A percentile compares a stretch with the other conserved stretches of the same genome.
phyloP scores from a whole-genome alignment of 2,329 filamentous ascomycete genomes.

The Cercospora berteroae region DNA sequence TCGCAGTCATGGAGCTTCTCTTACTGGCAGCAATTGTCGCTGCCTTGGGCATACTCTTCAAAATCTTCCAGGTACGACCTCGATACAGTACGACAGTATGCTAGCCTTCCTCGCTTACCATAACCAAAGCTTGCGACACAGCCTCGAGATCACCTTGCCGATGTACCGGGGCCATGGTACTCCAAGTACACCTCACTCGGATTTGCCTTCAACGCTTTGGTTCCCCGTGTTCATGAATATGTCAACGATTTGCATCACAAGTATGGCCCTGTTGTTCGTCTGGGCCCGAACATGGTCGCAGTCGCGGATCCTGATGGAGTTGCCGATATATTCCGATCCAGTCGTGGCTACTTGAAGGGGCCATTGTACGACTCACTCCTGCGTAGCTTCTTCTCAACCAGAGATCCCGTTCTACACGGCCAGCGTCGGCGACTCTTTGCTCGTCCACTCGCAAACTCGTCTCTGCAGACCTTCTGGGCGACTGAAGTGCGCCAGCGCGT shows the following conservation, averaged over 20 bases:
- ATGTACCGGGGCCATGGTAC: constrained; percentile 25
- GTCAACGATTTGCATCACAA: constrained; percentile 40
- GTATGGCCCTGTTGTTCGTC: constrained; percentile 33
- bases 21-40: constrained; percentile 7
- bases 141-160: constrained; percentile 13
- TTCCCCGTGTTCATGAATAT: constrained; percentile 31
- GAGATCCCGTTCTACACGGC: constrained; percentile 38
- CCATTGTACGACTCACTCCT: constrained; percentile 29
- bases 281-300: constrained; percentile 31
- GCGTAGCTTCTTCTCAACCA: constrained; percentile 37
- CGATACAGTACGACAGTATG: neutral
- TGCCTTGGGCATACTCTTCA: constrained; percentile 5
- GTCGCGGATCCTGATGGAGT: constrained; percentile 29
- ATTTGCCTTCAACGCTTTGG: constrained; percentile 19
- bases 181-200: constrained; percentile 20
- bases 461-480: constrained; percentile 39
- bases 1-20: constrained; percentile 4
- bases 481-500: constrained; percentile 36
- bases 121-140: constrained; percentile 5
- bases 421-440: constrained; percentile 39
- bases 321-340: constrained; percentile 25
- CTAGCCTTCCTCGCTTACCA: neutral
- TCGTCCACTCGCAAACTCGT: constrained; percentile 37
- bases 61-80: constrained; percentile 7
- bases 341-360: constrained; percentile 30